Evolutionary conservation across 1,284 basidiomycete genomes (phyloP).

Genomic region (Boletus hoseneyae): DNA sequence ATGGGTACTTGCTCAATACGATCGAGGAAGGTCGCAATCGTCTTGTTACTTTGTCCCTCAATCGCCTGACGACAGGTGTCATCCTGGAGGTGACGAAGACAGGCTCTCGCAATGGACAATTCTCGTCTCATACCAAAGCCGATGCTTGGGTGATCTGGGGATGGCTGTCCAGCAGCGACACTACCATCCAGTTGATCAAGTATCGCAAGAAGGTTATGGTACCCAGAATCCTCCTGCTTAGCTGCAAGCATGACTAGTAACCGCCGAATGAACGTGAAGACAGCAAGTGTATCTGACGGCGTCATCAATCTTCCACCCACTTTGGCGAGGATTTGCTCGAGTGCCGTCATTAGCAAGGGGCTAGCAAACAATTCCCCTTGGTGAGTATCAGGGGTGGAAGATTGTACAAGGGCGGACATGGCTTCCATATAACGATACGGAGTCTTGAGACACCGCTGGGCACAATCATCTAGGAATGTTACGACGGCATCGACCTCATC

Average conservation of each 20-base stretch:
- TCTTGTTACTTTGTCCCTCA: constrained; percentile 10
- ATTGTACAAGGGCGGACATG: constrained; percentile 19
- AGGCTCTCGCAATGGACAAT: constrained; percentile 36
- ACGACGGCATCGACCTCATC: constrained; percentile 64
- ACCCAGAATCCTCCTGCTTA: constrained; percentile 43
- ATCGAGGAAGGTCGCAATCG: constrained; percentile 40
- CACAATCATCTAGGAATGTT: constrained; percentile 82
- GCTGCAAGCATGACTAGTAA: constrained; percentile 55
- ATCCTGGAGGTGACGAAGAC: constrained; percentile 31
- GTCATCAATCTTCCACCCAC: constrained; percentile 49
- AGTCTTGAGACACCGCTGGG: constrained; percentile 80
- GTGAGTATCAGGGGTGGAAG: constrained; percentile 1
- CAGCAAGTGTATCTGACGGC: constrained; percentile 57
- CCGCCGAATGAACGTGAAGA: constrained; percentile 61
- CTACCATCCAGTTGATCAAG: constrained; percentile 38
- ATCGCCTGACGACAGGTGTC: constrained; percentile 2
- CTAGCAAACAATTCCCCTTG: constrained; percentile 43
- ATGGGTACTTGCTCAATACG: constrained; percentile 39
- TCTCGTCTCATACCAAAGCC: constrained; percentile 47
- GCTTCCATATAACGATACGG: constrained; percentile 89
- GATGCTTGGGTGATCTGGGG: constrained; percentile 38
- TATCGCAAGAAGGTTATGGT: constrained; percentile 37
- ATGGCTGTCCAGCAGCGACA: constrained; percentile 24
- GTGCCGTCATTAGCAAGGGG: constrained; percentile 70
- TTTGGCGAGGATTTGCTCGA: constrained; percentile 75